Base-by-base conservation (phyloP, 345 rosid genomes). In the Cochlearia excelsa region DNA sequence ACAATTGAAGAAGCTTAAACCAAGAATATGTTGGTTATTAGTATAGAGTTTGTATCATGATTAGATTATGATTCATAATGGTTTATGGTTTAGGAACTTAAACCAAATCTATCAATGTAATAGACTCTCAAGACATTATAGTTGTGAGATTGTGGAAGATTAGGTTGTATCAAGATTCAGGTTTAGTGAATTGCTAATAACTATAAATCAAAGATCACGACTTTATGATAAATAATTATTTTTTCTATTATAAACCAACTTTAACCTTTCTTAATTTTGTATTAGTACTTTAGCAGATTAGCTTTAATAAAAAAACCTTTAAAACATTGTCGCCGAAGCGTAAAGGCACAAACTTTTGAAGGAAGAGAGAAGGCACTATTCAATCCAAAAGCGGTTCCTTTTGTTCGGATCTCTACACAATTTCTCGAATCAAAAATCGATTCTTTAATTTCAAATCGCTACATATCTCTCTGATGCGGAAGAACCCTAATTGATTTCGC, bases 401-500 rank as follows among this genome's bases (percentile, higher is more conserved):
- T 30, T 49, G 3, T 33, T 33, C 35, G 40, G 40, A 37, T 37
- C 40, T 4, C 40, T 6, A 37, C 1, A 26, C 38, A 53, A 47
- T 39, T 35, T 57, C 1, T 10, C 49, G 49, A 38, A 8, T 31
- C 55, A 30, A 47, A 27, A 9, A 27, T 52, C 54, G 51, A 54
- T 46, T 69, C 57, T 16, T 30, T 16, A 16, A 7, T 28, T 5
- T 50, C 39, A 26, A 9, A 48, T 34, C 0, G n/a, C 26, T 26
- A 35, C 4, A 40, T n/a, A 34, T 33, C 26, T 42, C 33, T 44
- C 10, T 31, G 23, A 69, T 63, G 70, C 61, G 61, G 70, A 71
- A 46, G 59, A 64, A 59, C 66, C 66, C 61, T 65, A 51, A 71
- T 27, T 59, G 70, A 71, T 39, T 29, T 46, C 66, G 61, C 66